Percentiles rank a stretch among this genome's conserved stretches.
These are phyloP conservation scores for barrel medic (Medicago truncatula) DNA, from an alignment of 306 rosid genomes.

Conservation along the genomic window DNA sequence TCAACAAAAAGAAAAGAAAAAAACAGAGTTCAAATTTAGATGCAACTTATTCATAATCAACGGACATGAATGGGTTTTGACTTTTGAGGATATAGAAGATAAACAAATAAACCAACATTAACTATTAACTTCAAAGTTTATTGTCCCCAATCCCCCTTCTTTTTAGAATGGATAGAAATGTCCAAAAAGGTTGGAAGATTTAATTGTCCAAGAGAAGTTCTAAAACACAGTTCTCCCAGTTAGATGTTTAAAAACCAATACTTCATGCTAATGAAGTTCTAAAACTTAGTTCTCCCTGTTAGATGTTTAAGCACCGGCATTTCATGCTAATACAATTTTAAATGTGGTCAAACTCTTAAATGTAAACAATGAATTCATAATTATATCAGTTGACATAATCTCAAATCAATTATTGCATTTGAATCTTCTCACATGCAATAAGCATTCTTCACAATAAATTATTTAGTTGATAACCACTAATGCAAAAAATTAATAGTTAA, in stretches of 20 bases:
- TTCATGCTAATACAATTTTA: background rate
- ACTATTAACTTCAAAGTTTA: background rate
- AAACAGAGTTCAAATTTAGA: background rate
- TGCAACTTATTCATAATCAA: slow-evolving; percentile 10
- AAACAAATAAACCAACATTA: background rate
- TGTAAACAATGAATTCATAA: background rate
- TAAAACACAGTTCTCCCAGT: background rate
- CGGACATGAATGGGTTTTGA: slow-evolving; percentile 1
- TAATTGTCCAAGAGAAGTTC: background rate
- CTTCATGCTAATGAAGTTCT: background rate
- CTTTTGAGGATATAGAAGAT: background rate
- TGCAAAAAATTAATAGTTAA: no score
- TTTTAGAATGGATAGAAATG: background rate
- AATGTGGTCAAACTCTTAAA: background rate
- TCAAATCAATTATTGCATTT: background rate
- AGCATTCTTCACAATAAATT: no score
- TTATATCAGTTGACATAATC: background rate
- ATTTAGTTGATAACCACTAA: no score
- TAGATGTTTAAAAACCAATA: no score
- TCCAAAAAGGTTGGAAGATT: background rate
- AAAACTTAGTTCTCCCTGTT: background rate
- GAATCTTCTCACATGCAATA: no score
- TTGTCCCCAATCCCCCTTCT: slow-evolving; percentile 3
- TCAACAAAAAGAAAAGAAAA: background rate
- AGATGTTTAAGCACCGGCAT: no score